These are phyloP conservation scores for Chaetoceros muelleri DNA, from an alignment of 108 stramenopile species.

Conservation along the genomic window DNA sequence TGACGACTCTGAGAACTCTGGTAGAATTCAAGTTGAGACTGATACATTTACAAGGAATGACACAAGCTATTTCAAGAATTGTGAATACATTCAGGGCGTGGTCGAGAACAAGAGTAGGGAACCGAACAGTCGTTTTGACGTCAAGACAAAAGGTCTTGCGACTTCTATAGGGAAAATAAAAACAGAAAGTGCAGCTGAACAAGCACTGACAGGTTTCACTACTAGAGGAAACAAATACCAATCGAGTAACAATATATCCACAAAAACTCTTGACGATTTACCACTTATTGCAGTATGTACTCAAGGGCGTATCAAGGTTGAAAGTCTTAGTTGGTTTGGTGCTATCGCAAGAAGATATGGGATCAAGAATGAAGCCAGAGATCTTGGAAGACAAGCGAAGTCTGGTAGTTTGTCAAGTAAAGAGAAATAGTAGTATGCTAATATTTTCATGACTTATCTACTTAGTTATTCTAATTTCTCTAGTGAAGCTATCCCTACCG, in stretches of 20 bases:
- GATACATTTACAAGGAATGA: constrained; percentile 6
- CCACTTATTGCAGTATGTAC: constrained; percentile 55
- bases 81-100: constrained; percentile 46
- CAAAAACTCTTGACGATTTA: constrained; percentile 3
- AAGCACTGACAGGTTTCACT: constrained; percentile 65
- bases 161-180: constrained; percentile 59
- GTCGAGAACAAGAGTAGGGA: constrained; percentile 73
- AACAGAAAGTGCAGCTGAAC: constrained; percentile 57
- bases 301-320: constrained; percentile 47
- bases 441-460: no score
- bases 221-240: constrained; percentile 4
- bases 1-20: neutral
- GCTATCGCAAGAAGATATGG: constrained; percentile 82
- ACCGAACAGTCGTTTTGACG: constrained; percentile 82
- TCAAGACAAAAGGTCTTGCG: constrained; percentile 24
- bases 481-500: no score
- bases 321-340: constrained; percentile 77
- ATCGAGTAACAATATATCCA: neutral
- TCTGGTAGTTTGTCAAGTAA: neutral
- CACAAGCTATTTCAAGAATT: neutral
- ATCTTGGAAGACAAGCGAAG: constrained; percentile 46
- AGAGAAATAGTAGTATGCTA: no score
- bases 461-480: no score
- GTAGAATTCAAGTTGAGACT: neutral
- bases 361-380: constrained; percentile 20